Base-by-base conservation (phyloP, 495 filamentous ascomycete species). In the Trypethelium eluteriae region DNA sequence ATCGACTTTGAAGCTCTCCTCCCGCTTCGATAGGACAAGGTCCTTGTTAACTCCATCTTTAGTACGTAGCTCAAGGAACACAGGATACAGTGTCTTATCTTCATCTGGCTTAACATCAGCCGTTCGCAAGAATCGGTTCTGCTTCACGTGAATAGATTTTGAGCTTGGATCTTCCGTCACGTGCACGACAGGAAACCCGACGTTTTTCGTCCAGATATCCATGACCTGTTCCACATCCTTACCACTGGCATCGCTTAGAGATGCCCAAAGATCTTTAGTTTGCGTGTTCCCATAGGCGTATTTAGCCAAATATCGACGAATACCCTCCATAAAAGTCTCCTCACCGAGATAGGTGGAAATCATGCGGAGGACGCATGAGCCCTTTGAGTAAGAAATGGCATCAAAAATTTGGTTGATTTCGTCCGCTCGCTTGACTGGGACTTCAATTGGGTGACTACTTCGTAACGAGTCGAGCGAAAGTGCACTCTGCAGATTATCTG, bases 381-480 rank as follows among this genome's bases (percentile, higher is more conserved):
- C 94, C 81, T 98, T 98, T 39, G 89, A 91, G 79, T 98, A 98
- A 2, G 93, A 96, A 69, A 98, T 98, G 59, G 91, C 91, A 76
- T 98, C 94, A 74, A 98, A 98, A 73, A 98, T 96, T 79, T 98
- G 93, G 78, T 96, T 95, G 77, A 98, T 91, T 77, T 97, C 92
- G 70, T 95, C 90, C 44, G 93, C 92, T 66, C 86, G 86, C 82
- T 96, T 95, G 64, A 98, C 93, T 9, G 94, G 93, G 9, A 96
- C 93, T 79, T 98, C 93, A 69, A 98, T 95, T 44, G 94, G 93
- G 80, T 98, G 94, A 73, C 90, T 95, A 83, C 90, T 95, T 64
- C 93, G 87, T 49, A 97, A 80, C 11, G 93, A 95, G 76, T 98
- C 94, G 36, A 97, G 82, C 16, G 86, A 86, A 10, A 97, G 81